Conservation (phyloP, 2,329 filamentous ascomycete species). For the Pseudopithomyces chartarum region DNA sequence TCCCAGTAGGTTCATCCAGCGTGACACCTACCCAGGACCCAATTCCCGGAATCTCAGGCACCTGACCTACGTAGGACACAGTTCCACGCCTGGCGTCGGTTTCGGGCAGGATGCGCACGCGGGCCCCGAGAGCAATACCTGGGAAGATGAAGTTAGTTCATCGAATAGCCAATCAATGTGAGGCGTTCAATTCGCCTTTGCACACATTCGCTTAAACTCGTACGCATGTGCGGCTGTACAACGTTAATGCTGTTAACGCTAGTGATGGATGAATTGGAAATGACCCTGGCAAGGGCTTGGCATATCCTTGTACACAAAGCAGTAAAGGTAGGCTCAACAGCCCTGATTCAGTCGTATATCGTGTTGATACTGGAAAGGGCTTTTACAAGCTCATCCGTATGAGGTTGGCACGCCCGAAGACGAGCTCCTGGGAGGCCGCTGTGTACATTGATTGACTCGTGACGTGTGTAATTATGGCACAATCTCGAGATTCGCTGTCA, state of each 20-base stretch:
- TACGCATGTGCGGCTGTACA: background rate
- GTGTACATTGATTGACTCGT: background rate
- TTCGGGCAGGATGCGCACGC: constrained; percentile 55
- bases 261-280: background rate
- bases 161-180: background rate
- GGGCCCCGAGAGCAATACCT: constrained; percentile 35
- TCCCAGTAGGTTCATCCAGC: constrained; percentile 79
- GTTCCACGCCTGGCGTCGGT: constrained; percentile 72
- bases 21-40: constrained; percentile 71
- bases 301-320: background rate
- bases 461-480: background rate
- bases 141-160: constrained; percentile 4
- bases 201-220: background rate
- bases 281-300: background rate
- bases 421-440: background rate
- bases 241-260: background rate
- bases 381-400: background rate
- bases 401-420: too few relatives aligned
- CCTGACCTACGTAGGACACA: constrained; percentile 73
- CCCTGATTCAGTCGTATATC: too few relatives aligned
- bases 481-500: background rate
- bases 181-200: background rate
- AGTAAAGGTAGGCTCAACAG: background rate
- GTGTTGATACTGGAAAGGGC: too few relatives aligned
- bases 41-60: constrained; percentile 73